Base-by-base conservation (phyloP, 176 grass and related monocot genomes). In the Bromus sterilis region DNA sequence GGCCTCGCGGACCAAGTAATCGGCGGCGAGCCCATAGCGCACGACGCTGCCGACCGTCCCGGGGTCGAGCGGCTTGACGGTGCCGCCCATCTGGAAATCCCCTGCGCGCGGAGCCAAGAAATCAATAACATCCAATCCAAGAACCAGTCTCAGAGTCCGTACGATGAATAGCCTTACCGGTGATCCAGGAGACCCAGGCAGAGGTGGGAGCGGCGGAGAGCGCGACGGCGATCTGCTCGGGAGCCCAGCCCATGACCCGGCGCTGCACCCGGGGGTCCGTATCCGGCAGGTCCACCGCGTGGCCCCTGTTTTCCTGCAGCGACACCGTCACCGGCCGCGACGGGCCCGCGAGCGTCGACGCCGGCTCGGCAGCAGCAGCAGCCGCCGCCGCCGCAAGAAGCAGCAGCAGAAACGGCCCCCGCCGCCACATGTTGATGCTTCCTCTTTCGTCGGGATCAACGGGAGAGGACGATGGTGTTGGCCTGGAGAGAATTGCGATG, bases 111-210 rank as follows among this genome's bases (percentile, higher is more conserved):
- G 36, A 39, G 62, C 23, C 28, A 35, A 14, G 26, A 21, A 21
- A 41, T 42, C 16, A 36, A 65, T 12, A 30, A 29, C 36, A 15
- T 44, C 14, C 40, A 71, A 18, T 20, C 25, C 25, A 46, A 0
- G 68, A 71, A 71, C n/a, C n/a, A n/a, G n/a, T n/a, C n/a, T 44
- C 43, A 30, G 68, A 71, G 40, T 43, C 25, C 13, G 40, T 43
- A 13, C 13, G 9, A 24, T 2, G 68, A 46, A 5, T 0, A 1
- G 10, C 7, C 40, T 25, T 59, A 91, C 92, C 93, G 42, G 94
- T 94, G 66, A 97, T 31, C 94, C 91, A 97, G 26, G 94, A 97
- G 53, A 97, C 87, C 91, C 94, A 94, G 43, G 91, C 85, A 20
- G 89, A 92, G 87, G 85, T 80, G 53, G 83, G 91, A 28, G 56